Evolutionary conservation across 225 moss, liverwort and hornwort genomes (phyloP).

Genomic region (Ulota crispa): DNA sequence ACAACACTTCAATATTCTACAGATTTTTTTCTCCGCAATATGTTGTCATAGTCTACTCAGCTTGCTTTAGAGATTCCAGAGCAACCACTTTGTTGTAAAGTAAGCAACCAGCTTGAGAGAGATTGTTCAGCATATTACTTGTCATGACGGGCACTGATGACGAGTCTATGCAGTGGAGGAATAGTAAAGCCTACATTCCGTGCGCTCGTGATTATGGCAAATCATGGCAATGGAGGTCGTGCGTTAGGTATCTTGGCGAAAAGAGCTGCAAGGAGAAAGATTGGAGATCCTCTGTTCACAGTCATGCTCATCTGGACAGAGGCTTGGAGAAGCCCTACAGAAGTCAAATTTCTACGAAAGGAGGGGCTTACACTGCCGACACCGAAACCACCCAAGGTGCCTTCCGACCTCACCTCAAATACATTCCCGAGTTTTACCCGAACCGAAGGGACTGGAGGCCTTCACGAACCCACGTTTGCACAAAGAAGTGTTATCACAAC

Average conservation of each 20-base stretch:
- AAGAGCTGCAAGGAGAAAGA: slow-evolving; percentile 16
- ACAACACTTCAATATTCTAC: neutral
- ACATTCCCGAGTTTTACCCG: slow-evolving; percentile 53
- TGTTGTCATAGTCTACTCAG: neutral
- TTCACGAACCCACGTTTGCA: slow-evolving; percentile 34
- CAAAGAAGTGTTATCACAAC: slow-evolving; percentile 31
- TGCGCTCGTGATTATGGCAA: slow-evolving; percentile 35
- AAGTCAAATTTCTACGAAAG: slow-evolving; percentile 34
- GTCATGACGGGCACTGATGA: slow-evolving; percentile 14
- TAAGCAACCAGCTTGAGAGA: neutral
- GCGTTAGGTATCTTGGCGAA: slow-evolving; percentile 33
- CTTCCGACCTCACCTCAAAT: slow-evolving; percentile 32
- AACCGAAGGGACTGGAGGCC: slow-evolving; percentile 44
- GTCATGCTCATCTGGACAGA: slow-evolving; percentile 22
- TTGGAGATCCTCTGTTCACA: slow-evolving; percentile 43
- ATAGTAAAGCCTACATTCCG: slow-evolving; percentile 30
- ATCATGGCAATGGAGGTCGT: slow-evolving; percentile 41
- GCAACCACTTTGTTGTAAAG: neutral
- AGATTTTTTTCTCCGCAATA: neutral
- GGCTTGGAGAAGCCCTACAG: slow-evolving; percentile 37
- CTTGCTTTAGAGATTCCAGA: neutral
- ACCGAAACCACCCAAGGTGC: slow-evolving; percentile 31
- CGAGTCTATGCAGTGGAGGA: slow-evolving; percentile 45
- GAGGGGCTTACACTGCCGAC: slow-evolving; percentile 23
- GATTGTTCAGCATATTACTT: neutral